A percentile compares a stretch with the other conserved stretches of the same genome.
Conservation (phyloP, 2,329 filamentous ascomycete genomes). For the Beauveria scarabaeidicola region DNA sequence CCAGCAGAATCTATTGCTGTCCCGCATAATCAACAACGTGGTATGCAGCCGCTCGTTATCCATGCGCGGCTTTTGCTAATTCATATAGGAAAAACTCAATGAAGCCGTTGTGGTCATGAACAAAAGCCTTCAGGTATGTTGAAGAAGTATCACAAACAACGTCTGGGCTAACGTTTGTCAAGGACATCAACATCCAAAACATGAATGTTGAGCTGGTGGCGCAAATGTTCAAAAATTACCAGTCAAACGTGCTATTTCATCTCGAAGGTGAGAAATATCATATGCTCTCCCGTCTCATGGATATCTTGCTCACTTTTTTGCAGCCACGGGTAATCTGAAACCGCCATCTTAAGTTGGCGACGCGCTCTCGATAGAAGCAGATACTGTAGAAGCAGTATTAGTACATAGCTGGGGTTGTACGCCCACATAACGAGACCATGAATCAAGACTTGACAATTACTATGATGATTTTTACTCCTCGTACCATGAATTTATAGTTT, state of each 20-base stretch:
- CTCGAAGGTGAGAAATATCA: slow-evolving; percentile 63
- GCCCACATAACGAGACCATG: neutral
- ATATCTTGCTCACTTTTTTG: slow-evolving; percentile 13
- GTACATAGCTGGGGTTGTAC: neutral
- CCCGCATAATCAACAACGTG: slow-evolving; percentile 94
- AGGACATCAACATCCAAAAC: slow-evolving; percentile 98
- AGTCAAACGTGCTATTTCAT: slow-evolving; percentile 95
- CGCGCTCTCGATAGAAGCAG: neutral
- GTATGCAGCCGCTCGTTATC: slow-evolving; percentile 45
- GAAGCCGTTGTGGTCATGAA: slow-evolving; percentile 90
- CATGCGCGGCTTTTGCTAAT: neutral
- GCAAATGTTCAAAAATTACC: slow-evolving; percentile 99
- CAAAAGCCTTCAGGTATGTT: slow-evolving; percentile 69
- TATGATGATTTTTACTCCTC: neutral
- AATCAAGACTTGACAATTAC: neutral
- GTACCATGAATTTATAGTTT: neutral
- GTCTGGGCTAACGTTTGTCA: slow-evolving; percentile 1
- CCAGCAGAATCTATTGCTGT: slow-evolving; percentile 87
- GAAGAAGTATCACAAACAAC: neutral
- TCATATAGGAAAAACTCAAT: slow-evolving; percentile 85
- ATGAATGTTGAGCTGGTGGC: slow-evolving; percentile 98
- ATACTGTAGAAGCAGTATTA: neutral
- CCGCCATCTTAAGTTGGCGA: slow-evolving; percentile 52
- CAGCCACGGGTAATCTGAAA: slow-evolving; percentile 76
- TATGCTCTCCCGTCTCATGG: neutral